Percentiles rank a stretch among this genome's conserved stretches.
phyloP scores from a whole-genome alignment of 106 monocot species.

The Alisma plantagoaquatica region DNA sequence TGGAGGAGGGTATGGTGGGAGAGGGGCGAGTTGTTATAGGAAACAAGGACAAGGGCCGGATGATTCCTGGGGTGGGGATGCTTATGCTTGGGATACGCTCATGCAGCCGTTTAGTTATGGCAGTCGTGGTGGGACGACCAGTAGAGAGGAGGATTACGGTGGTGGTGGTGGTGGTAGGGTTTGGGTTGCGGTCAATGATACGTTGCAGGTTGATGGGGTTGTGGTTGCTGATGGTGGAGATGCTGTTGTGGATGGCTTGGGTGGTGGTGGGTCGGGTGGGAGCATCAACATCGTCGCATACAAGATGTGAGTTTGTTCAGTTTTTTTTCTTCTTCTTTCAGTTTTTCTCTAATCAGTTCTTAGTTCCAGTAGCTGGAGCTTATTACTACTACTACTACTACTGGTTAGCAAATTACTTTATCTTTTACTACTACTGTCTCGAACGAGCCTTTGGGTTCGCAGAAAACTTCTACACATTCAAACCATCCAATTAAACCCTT shows the following conservation, averaged over 20 bases:
- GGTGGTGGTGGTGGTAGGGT: constrained; percentile 84
- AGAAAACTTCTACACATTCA: too few species aligned
- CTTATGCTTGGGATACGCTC: constrained; percentile 70
- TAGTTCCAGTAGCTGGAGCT: not conserved
- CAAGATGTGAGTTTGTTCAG: constrained; percentile 56
- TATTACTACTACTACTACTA: not conserved
- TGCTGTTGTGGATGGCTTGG: constrained; percentile 56
- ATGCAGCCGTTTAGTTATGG: constrained; percentile 65
- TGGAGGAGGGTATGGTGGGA: constrained; percentile 87
- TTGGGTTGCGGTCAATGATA: constrained; percentile 35
- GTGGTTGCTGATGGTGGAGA: constrained; percentile 68
- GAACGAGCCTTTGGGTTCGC: too few species aligned
- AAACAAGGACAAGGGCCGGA: constrained; percentile 64
- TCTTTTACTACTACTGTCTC: too few species aligned
- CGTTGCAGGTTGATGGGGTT: constrained; percentile 43
- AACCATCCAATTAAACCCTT: too few species aligned
- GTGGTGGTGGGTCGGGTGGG: constrained; percentile 71
- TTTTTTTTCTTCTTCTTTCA: not conserved
- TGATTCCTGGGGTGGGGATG: constrained; percentile 96
- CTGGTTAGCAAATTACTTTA: too few species aligned
- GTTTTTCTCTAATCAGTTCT: not conserved
- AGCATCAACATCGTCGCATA: constrained; percentile 58
- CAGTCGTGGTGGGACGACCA: constrained; percentile 79
- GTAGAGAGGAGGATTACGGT: constrained; percentile 74
- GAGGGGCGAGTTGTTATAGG: constrained; percentile 88